phyloP scores from a whole-genome alignment of 768 basidiomycete genomes.

The Dioszegia aurantiaca region DNA sequence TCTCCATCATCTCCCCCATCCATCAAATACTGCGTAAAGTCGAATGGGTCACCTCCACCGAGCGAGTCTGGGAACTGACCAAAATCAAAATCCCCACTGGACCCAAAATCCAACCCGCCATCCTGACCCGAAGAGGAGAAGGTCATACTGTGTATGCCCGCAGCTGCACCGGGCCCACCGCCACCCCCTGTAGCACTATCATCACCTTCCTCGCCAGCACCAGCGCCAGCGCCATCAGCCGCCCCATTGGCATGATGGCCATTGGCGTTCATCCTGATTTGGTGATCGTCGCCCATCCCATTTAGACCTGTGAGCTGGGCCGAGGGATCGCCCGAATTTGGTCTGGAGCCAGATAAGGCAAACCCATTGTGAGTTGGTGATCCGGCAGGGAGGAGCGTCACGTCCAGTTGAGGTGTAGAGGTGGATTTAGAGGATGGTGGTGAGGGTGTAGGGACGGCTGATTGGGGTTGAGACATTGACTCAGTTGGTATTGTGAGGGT shows the following conservation, averaged over 20 bases:
- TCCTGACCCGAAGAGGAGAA: neutral
- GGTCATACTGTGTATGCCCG: neutral
- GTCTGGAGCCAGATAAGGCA: neutral
- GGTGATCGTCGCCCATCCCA: neutral
- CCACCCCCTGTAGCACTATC: neutral
- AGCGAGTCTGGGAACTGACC: neutral
- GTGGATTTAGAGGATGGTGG: slow-evolving; percentile 11
- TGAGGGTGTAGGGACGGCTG: slow-evolving; percentile 12
- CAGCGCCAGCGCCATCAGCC: too few relatives aligned
- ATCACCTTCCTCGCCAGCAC: neutral
- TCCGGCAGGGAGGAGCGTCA: neutral
- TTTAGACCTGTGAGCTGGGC: too few relatives aligned
- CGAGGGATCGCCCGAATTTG: neutral
- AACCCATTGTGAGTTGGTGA: neutral
- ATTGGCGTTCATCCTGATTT: neutral
- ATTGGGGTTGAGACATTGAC: slow-evolving; percentile 4
- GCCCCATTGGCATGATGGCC: slow-evolving; percentile 15
- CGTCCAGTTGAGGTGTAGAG: neutral
- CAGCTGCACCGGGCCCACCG: neutral
- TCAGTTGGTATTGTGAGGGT: slow-evolving; percentile 19
- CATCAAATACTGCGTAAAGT: slow-evolving; percentile 36
- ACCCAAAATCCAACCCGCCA: slow-evolving; percentile 11
- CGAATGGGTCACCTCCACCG: slow-evolving; percentile 25
- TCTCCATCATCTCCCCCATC: slow-evolving; percentile 30
- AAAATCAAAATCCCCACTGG: slow-evolving; percentile 31